Evolutionary conservation across 1,284 basidiomycete genomes (phyloP).

Genomic region (Pseudozyma sp.): DNA sequence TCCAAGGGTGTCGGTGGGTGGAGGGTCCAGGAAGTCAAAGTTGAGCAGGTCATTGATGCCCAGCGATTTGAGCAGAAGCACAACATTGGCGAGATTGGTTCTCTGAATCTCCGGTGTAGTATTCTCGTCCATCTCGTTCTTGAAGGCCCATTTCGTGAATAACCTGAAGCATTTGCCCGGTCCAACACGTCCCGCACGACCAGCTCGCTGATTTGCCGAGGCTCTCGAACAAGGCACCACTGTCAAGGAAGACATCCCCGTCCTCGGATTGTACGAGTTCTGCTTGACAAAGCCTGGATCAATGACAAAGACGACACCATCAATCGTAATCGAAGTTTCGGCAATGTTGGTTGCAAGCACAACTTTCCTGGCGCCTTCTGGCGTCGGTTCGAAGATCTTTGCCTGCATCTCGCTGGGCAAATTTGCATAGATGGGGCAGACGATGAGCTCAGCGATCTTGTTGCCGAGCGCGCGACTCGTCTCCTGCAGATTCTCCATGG

Average conservation of each 20-base stretch:
- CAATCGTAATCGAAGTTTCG: conserved; percentile 68
- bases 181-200: conserved; percentile 95
- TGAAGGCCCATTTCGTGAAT: conserved; percentile 77
- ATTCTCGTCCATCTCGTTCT: conserved; percentile 75
- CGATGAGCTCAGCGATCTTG: conserved; percentile 91
- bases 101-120: conserved; percentile 75
- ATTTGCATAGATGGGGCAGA: conserved; percentile 98
- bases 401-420: conserved; percentile 98
- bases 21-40: conserved; percentile 77
- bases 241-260: conserved; percentile 66
- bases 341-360: conserved; percentile 99
- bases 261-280: conserved; percentile 68
- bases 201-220: conserved; percentile 95
- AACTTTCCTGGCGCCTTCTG: conserved; percentile 89
- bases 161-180: conserved; percentile 96
- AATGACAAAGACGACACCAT: conserved; percentile 68
- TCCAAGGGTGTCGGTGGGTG: conserved; percentile 96
- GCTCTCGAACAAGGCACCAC: conserved; percentile 82
- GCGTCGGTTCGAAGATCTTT: conserved; percentile 99
- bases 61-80: conserved; percentile 75
- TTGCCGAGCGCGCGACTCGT: conserved; percentile 94
- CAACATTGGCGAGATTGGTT: conserved; percentile 73
- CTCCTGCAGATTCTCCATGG: conserved; percentile 90
- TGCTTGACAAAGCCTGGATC: conserved; percentile 69
- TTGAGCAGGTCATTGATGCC: conserved; percentile 77